phyloP scores from a whole-genome alignment of 2,329 filamentous ascomycete species.

The Fusarium robinianum region DNA sequence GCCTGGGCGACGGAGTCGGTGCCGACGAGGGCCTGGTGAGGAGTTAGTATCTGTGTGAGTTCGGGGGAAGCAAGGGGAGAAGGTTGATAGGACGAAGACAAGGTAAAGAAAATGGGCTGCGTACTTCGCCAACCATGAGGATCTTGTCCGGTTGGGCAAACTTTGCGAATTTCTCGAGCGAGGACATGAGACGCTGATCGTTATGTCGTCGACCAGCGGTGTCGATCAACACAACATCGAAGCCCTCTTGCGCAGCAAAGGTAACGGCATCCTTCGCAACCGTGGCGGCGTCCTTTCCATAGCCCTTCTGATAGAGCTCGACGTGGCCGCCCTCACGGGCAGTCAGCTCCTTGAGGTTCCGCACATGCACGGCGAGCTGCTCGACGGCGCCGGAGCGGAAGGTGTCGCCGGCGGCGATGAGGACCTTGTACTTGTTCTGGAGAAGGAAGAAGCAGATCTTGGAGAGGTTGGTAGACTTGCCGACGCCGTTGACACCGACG shows the following conservation, averaged over 20 bases:
- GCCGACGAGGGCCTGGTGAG: conserved; percentile 76
- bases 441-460: conserved; percentile 98
- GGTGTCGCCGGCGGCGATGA: conserved; percentile 93
- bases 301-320: conserved; percentile 94
- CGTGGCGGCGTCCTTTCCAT: conserved; percentile 94
- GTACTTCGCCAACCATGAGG: conserved; percentile 79
- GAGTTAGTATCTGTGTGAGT: conserved; percentile 5
- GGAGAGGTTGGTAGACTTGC: conserved; percentile 95
- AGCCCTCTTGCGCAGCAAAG: conserved; percentile 74
- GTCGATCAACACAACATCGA: conserved; percentile 95
- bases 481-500: conserved; percentile 96
- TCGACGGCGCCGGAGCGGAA: conserved; percentile 97
- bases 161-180: conserved; percentile 95
- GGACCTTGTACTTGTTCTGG: conserved; percentile 94
- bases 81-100: not conserved
- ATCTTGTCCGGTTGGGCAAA: conserved; percentile 97
- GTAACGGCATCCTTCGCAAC: conserved; percentile 94
- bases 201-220: conserved; percentile 95
- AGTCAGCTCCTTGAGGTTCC: conserved; percentile 88
- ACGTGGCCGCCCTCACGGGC: conserved; percentile 82
- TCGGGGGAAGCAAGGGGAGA: not conserved
- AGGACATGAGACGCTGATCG: conserved; percentile 93
- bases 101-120: conserved; percentile 31
- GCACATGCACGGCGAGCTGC: conserved; percentile 92
- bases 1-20: conserved; percentile 96